A percentile compares a stretch with the other conserved stretches of the same genome.
These are phyloP conservation scores for Poa annua DNA, from an alignment of 176 grass and related monocot species.

Conservation along the genomic window DNA sequence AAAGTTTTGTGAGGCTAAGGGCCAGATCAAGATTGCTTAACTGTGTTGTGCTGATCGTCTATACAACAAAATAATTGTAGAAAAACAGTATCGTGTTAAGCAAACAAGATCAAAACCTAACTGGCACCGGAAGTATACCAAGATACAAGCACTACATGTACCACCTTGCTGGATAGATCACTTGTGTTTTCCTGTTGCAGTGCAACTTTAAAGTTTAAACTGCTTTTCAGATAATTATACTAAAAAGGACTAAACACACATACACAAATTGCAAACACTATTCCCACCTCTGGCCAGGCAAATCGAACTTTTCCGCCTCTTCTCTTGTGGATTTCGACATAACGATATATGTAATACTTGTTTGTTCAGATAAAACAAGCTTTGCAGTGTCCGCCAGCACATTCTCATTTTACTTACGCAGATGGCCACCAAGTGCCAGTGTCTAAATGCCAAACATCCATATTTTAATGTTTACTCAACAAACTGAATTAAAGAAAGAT, in stretches of 20 bases:
- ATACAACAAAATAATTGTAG: not conserved
- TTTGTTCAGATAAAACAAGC: not conserved
- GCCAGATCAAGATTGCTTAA: not conserved
- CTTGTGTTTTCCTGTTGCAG: not conserved
- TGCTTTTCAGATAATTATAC: conserved; percentile 8
- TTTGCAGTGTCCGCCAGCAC: not conserved
- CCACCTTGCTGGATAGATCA: conserved; percentile 12
- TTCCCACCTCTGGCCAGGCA: not conserved
- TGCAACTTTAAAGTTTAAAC: not conserved
- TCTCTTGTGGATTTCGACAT: conserved; percentile 7
- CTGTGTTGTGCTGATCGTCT: conserved; percentile 1
- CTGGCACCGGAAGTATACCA: not conserved
- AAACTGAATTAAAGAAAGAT: conserved; percentile 12
- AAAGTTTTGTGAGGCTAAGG: conserved; percentile 10
- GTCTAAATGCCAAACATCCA: not conserved
- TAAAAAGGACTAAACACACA: not conserved
- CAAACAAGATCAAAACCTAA: conserved; percentile 24
- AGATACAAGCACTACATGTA: conserved; percentile 3
- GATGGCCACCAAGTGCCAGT: not conserved
- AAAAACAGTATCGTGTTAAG: conserved; percentile 3
- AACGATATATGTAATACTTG: not conserved
- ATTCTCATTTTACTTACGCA: not conserved
- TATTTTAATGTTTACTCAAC: not conserved
- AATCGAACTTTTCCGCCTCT: not conserved
- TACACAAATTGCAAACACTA: not conserved